Base-by-base conservation (phyloP, 2,329 filamentous ascomycete species). In the Cadophora sp. region DNA sequence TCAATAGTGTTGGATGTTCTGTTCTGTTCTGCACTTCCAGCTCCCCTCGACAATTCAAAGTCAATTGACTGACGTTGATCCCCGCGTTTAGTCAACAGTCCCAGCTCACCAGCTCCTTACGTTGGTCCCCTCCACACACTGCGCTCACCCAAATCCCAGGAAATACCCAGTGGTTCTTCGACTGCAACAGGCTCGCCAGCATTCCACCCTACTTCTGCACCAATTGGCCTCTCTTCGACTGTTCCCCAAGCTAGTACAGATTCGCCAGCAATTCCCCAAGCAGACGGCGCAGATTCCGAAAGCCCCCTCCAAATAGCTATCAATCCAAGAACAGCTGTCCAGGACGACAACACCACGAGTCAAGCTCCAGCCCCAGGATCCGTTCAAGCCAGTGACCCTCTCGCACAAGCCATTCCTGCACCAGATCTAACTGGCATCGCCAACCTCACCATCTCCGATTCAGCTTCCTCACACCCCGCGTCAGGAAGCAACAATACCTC, bases 301-400 rank as follows among this genome's bases (percentile, higher is more conserved):
- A 22, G 16, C 5, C 18, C 30, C 18, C 7, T 20, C 5, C 18
- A 8, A 56, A 7, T 27, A 13, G 30, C 51, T 56, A 18, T 56
- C 14, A 36, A 36, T n/a, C 41, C 36, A 16, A 45, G 20, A 27
- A 22, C 33, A 27, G n/a, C 33, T 41, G 33, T 33, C 27, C 27
- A n/a, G 16, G 16, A 39, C 11, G 18, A 56, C n/a, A 18, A 11
- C 7, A 33, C 4, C 11, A 2, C 30, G 9, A 36, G 39, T 56
- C 51, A 56, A 56, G 51, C 18, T 56, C 39, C 51, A 56, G 18
- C 51, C 36, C 18, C 51, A 56, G 16, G 27, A 53, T 8, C 50
- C 27, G 51, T 20, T 48, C 45, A n/a, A n/a, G 20, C 45, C 24
- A 18, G 22, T 13, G 18, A 20, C 16, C 6, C 51, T 20, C 16